A percentile compares a stretch with the other conserved stretches of the same genome.
phyloP scores from a whole-genome alignment of 202 grass and related monocot genomes.

The Zoysia matrella region DNA sequence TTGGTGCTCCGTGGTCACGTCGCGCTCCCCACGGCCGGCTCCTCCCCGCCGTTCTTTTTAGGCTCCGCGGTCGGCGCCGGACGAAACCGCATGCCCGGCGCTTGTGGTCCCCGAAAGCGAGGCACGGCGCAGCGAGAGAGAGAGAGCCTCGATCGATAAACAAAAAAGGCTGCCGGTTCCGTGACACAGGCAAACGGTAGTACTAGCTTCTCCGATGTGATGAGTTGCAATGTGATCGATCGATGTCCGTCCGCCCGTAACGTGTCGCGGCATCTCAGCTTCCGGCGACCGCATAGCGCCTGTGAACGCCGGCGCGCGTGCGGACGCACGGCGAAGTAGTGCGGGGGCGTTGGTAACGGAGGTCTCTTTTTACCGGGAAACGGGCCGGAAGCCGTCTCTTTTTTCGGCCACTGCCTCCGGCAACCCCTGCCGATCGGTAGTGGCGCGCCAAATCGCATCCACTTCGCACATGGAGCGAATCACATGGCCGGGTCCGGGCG shows the following conservation, averaged over 20 bases:
- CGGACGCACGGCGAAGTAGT: neutral
- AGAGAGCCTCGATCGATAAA: too few species aligned
- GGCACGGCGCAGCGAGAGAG: neutral
- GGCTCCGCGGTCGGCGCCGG: neutral
- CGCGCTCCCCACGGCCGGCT: neutral
- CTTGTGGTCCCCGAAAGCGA: neutral
- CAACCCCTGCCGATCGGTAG: neutral
- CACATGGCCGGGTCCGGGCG: constrained; percentile 27
- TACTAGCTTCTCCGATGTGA: too few species aligned
- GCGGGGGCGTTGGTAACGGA: neutral
- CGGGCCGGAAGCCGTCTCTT: neutral
- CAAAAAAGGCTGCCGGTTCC: neutral
- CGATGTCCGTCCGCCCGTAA: too few species aligned
- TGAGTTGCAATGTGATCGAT: too few species aligned
- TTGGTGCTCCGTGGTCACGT: constrained; percentile 12
- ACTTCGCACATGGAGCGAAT: constrained; percentile 38
- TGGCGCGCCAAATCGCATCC: constrained; percentile 35
- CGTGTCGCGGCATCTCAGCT: neutral
- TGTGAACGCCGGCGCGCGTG: neutral
- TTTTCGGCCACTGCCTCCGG: neutral
- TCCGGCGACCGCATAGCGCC: neutral
- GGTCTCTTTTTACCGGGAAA: neutral
- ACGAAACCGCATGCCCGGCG: neutral
- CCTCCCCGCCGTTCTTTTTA: constrained; percentile 47
- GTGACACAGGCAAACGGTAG: neutral